Percentiles rank a stretch among this genome's conserved stretches.
These are phyloP conservation scores for Brassica nigra DNA, from an alignment of 345 rosid species.

Conservation along the genomic window DNA sequence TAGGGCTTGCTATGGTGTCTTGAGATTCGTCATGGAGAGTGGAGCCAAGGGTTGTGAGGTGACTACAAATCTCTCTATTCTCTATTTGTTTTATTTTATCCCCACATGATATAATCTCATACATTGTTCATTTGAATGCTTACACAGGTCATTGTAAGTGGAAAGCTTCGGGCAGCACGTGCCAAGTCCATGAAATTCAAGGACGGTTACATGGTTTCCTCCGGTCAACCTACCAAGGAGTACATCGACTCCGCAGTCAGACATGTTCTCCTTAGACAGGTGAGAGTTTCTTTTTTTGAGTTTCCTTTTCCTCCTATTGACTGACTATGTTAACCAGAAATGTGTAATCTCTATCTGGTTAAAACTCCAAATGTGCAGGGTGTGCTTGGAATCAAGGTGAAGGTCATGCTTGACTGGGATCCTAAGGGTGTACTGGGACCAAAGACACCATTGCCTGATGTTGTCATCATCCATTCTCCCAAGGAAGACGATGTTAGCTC, in stretches of 20 bases:
- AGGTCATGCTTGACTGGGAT: neutral
- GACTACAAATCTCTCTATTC: neutral
- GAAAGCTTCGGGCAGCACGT: neutral
- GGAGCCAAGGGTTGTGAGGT: neutral
- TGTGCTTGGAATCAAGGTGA: neutral
- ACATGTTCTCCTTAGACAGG: neutral
- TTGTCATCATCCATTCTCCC: neutral
- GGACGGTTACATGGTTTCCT: slow-evolving; percentile 93
- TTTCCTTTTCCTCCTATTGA: neutral
- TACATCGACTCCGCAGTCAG: slow-evolving; percentile 60
- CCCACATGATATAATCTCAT: neutral
- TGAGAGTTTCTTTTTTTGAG: neutral
- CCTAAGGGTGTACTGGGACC: neutral
- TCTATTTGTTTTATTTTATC: neutral
- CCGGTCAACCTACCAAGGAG: slow-evolving; percentile 84
- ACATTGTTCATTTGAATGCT: neutral
- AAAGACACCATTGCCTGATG: neutral
- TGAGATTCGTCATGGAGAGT: neutral
- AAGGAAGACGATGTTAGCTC: neutral
- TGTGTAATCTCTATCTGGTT: neutral
- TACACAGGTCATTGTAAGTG: neutral
- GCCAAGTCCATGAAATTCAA: slow-evolving; percentile 79
- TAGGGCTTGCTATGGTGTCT: neutral
- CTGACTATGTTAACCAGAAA: neutral
- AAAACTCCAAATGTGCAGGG: neutral